Percentiles rank a stretch among this genome's conserved stretches.
These are phyloP conservation scores for Phanerodontia chrysosporium DNA, from an alignment of 768 basidiomycete genomes.

Conservation along the genomic window DNA sequence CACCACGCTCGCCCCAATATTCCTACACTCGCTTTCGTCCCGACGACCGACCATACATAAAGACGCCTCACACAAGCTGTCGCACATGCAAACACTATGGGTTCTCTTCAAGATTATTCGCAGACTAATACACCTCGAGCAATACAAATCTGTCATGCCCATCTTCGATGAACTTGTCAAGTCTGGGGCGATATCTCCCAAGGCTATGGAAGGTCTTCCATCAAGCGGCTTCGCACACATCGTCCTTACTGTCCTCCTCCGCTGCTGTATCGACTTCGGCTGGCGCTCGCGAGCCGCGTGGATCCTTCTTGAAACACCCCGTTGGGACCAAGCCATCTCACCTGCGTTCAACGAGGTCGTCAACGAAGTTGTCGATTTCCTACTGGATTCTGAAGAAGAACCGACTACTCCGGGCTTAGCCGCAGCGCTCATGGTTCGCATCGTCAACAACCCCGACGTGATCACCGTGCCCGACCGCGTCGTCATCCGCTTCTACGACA, in stretches of 20 bases:
- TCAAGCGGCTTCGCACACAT: conserved; percentile 42
- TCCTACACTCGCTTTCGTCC: neutral
- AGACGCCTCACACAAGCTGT: neutral
- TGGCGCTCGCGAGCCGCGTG: conserved; percentile 42
- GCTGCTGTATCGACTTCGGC: conserved; percentile 51
- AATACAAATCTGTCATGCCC: conserved; percentile 35
- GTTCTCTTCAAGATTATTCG: conserved; percentile 41
- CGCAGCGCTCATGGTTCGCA: conserved; percentile 1
- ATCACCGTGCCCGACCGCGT: conserved; percentile 38
- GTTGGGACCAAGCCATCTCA: conserved; percentile 9
- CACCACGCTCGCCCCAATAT: neutral
- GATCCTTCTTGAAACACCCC: conserved; percentile 32
- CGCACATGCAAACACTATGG: conserved; percentile 20
- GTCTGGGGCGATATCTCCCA: conserved; percentile 39
- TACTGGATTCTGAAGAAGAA: neutral
- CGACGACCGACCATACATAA: neutral
- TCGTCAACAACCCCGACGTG: conserved; percentile 9
- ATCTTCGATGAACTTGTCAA: conserved; percentile 49
- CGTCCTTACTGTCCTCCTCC: conserved; percentile 44
- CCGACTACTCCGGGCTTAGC: neutral
- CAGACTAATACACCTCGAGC: conserved; percentile 34
- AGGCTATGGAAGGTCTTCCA: conserved; percentile 39
- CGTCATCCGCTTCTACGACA: conserved; percentile 30
- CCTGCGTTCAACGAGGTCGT: neutral
- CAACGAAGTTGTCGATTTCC: neutral